Base-by-base conservation (phyloP, 208 protist genomes). In the Trypanosoma lewisi region DNA sequence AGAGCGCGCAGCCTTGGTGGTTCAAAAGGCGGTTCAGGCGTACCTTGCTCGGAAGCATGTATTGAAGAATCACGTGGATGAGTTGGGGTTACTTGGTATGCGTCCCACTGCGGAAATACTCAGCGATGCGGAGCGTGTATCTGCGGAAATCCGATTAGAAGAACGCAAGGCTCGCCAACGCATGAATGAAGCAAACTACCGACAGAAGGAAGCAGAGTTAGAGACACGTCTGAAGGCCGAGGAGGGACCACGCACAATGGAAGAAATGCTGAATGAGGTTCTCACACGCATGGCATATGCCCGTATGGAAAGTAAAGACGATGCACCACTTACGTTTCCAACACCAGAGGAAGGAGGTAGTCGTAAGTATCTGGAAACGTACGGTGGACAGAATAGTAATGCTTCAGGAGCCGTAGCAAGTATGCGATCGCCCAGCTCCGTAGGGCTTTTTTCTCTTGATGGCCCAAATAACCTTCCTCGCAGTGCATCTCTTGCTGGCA, bases 241-340 rank as follows among this genome's bases (percentile, higher is more conserved):
- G 53, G 95, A 98, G 58, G 96, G 94, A 2, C 86, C 88, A 33
- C 82, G 95, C 60, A 96, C 93, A 69, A 94, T 97, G 78, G 95
- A 98, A 73, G 82, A 85, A 63, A 96, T 98, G 85, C 81, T 97
- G 39, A 93, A 97, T 49, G 85, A 92, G 57, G 75, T 96, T 14
- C 82, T 96, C 21, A 94, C 96, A 79, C 78, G 89, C 70, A 96
- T 97, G 81, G 79, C 95, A 8, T 90, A 96, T 60, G 79, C 88
- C 0, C 83, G 87, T 7, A 71, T 96, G 61, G 91, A 95, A 56
- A 79, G 73, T 27, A 89, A 85, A 71, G 80, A 88, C 21, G 85
- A 78, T 34, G 25, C 58, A 33, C 53, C 53, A 33, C 42, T 49
- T 19, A 87, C 91, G 1, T 82, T 97, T 41, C 96, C 94, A 0